These are phyloP conservation scores for Mrakia frigida DNA, from an alignment of 768 basidiomycete genomes.

Conservation along the genomic window DNA sequence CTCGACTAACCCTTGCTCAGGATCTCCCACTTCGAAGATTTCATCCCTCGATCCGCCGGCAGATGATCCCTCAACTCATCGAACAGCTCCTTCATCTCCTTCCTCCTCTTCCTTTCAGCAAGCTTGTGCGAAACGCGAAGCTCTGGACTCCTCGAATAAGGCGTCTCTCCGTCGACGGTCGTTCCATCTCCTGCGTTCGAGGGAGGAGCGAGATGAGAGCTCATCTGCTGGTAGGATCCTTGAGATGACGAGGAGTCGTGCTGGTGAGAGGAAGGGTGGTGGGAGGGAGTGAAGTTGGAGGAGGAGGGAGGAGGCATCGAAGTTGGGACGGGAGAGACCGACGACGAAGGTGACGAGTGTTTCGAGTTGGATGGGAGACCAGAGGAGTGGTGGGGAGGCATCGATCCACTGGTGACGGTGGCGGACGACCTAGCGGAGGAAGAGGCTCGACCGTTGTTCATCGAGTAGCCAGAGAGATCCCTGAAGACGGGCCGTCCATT, in stretches of 20 bases:
- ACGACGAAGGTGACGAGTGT: slow-evolving; percentile 15
- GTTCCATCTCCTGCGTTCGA: slow-evolving; percentile 47
- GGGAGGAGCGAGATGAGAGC: slow-evolving; percentile 11
- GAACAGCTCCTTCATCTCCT: slow-evolving; percentile 98
- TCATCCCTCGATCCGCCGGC: slow-evolving; percentile 87
- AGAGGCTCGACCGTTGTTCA: not conserved
- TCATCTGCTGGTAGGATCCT: slow-evolving; percentile 6
- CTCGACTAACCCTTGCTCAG: slow-evolving; percentile 51
- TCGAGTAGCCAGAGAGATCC: slow-evolving; percentile 12
- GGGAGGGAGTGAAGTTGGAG: not conserved
- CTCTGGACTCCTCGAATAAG: slow-evolving; percentile 93
- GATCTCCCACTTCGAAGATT: slow-evolving; percentile 99
- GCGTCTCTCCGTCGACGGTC: slow-evolving; percentile 50
- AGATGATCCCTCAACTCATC: slow-evolving; percentile 91
- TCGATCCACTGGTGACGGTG: not conserved
- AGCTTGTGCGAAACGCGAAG: slow-evolving; percentile 92
- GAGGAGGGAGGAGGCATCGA: slow-evolving; percentile 1
- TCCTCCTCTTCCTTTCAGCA: slow-evolving; percentile 90
- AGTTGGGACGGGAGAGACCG: not conserved
- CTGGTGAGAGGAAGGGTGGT: not conserved
- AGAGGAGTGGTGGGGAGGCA: not conserved
- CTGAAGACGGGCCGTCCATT: not conserved
- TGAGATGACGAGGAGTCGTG: slow-evolving; percentile 17
- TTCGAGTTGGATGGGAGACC: not conserved
- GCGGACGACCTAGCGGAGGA: not conserved